These are phyloP conservation scores for Salix brachista DNA, from an alignment of 345 rosid species.

Conservation along the genomic window DNA sequence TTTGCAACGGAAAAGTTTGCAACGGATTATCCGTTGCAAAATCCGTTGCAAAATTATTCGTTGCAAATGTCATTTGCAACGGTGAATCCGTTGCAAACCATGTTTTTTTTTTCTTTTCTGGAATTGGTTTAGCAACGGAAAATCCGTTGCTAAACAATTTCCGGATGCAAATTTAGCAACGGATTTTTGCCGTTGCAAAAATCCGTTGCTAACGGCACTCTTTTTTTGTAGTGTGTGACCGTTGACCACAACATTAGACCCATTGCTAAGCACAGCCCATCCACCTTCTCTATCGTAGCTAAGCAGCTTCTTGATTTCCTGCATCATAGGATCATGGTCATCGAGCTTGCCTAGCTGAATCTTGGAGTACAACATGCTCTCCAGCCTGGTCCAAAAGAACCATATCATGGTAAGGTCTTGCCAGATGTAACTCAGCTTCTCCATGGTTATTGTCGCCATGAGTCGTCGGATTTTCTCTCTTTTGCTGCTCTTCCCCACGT, in stretches of 20 bases:
- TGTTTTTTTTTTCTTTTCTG: too few species aligned
- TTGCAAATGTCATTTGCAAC: too few species aligned
- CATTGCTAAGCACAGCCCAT: slow-evolving; percentile 73
- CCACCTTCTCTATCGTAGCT: slow-evolving; percentile 77
- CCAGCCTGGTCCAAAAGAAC: slow-evolving; percentile 90
- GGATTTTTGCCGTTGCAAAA: too few species aligned
- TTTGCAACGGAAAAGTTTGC: too few species aligned
- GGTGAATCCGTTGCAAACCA: too few species aligned
- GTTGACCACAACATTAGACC: slow-evolving; percentile 51
- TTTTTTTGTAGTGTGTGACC: too few species aligned
- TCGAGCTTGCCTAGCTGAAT: slow-evolving; percentile 67
- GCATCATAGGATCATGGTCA: slow-evolving; percentile 59
- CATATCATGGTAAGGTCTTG: slow-evolving; percentile 61
- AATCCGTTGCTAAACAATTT: too few species aligned
- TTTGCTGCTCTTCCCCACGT: slow-evolving; percentile 64
- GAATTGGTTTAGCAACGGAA: too few species aligned
- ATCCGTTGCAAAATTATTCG: too few species aligned
- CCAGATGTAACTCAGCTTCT: slow-evolving; percentile 62
- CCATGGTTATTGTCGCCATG: slow-evolving; percentile 30
- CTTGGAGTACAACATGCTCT: slow-evolving; percentile 86
- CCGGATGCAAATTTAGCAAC: too few species aligned
- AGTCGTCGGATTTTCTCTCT: slow-evolving; percentile 50
- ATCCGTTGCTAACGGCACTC: too few species aligned
- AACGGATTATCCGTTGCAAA: too few species aligned
- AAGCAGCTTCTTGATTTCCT: slow-evolving; percentile 75